phyloP scores from a whole-genome alignment of 2,329 filamentous ascomycete genomes.

The Aspergillus udagawae region DNA sequence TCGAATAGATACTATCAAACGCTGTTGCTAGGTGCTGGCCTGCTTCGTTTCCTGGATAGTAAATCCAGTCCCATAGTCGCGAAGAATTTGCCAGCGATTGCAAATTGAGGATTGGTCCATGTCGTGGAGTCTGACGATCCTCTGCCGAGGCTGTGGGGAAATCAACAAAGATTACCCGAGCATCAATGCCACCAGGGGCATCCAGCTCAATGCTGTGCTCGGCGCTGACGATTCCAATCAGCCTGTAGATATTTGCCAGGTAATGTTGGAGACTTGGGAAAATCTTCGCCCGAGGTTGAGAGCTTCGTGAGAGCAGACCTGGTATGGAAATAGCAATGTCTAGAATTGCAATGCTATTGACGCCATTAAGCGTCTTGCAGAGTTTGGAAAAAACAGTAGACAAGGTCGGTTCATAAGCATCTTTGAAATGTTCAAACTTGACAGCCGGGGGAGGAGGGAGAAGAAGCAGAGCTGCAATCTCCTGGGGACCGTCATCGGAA shows the following conservation, averaged over 20 bases:
- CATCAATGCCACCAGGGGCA: conserved; percentile 69
- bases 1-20: conserved; percentile 32
- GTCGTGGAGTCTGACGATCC: conserved; percentile 11
- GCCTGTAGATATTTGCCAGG: conserved; percentile 71
- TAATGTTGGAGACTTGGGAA: conserved; percentile 71
- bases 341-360: conserved; percentile 38
- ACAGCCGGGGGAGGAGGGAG: conserved; percentile 59
- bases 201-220: conserved; percentile 59
- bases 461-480: conserved; percentile 51
- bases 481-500: conserved; percentile 13
- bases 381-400: conserved; percentile 52
- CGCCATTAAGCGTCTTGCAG: conserved; percentile 30
- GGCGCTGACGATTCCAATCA: conserved; percentile 69
- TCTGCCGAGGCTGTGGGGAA: conserved; percentile 35
- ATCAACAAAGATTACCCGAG: conserved; percentile 69
- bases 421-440: conserved; percentile 49
- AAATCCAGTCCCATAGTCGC: conserved; percentile 30
- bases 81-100: conserved; percentile 43
- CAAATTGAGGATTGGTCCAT: conserved; percentile 51
- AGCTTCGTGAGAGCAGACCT: conserved; percentile 52
- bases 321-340: conserved; percentile 63
- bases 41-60: conserved; percentile 24
- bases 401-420: conserved; percentile 59
- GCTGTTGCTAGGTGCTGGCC: conserved; percentile 25
- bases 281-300: conserved; percentile 50